These are phyloP conservation scores for Candida orba DNA, from an alignment of 805 yeast genomes.

Conservation along the genomic window DNA sequence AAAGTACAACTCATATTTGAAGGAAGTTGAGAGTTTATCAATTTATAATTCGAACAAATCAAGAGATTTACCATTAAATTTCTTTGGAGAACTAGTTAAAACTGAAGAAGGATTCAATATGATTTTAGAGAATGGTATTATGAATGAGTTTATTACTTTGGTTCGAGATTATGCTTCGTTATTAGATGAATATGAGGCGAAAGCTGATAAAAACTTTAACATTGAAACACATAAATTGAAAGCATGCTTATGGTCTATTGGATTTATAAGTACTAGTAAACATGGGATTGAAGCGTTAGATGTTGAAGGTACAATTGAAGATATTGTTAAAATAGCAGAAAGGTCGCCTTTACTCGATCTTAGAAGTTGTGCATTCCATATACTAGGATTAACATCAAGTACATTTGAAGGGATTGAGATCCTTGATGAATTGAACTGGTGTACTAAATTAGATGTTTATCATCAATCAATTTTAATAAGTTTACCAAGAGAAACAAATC, in stretches of 20 bases:
- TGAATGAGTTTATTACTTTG: conserved; percentile 32
- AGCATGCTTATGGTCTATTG: conserved; percentile 82
- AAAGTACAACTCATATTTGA: conserved; percentile 38
- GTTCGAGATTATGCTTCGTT: conserved; percentile 27
- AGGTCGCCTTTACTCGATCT: conserved; percentile 48
- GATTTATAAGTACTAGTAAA: conserved; percentile 68
- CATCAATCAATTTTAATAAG: conserved; percentile 37
- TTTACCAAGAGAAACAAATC: conserved; percentile 30
- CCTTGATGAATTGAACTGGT: conserved; percentile 78
- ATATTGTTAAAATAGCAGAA: conserved; percentile 44
- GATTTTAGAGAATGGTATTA: conserved; percentile 43
- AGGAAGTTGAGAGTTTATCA: conserved; percentile 38
- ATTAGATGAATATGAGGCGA: conserved; percentile 9
- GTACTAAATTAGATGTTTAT: conserved; percentile 36
- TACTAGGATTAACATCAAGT: conserved; percentile 63
- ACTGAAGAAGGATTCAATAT: conserved; percentile 74
- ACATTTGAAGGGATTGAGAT: conserved; percentile 80
- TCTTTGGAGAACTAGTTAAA: conserved; percentile 72
- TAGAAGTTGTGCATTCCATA: conserved; percentile 71
- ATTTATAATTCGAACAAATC: conserved; percentile 2
- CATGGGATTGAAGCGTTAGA: conserved; percentile 60
- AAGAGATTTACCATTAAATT: conserved; percentile 47
- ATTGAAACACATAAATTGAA: conserved; percentile 44
- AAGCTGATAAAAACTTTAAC: conserved; percentile 6
- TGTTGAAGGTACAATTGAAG: conserved; percentile 41